Base-by-base conservation (phyloP, 2,329 filamentous ascomycete species). In the Trichoderma lentiforme region DNA sequence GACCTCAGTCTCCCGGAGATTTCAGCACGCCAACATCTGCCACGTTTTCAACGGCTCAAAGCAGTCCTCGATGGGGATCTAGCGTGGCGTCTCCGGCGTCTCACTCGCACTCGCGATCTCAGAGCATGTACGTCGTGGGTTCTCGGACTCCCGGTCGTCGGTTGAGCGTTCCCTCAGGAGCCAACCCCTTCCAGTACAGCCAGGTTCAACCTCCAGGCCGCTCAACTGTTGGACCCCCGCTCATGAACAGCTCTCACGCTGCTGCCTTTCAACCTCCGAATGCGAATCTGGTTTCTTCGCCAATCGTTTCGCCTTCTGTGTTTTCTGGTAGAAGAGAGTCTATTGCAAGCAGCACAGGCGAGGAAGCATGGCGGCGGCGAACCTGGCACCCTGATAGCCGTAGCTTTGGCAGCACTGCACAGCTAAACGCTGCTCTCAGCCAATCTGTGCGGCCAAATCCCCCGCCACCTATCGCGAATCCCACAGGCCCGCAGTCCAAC, bases 371-470 rank as follows among this genome's bases (percentile, higher is more conserved):
- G 88, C 90, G 94, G 74, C 87, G 95, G 73, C 89, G 94, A 68
- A 98, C 95, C 3, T 98, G 95, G 95, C 95, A 98, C 81, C 93
- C 94, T 0, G 93, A 94, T 73, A 92, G 90, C 72, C 86, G 88
- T 18, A 87, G 87, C 74, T 90, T 89, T 73, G 86, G 86, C 73
- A 84, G 90, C 63, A 87, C 88, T 18, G 92, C 91, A 15, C 95
- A 93, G 81, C 81, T 97, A 68, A 93, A 89, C 76, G 92, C 93
- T 74, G 92, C 93, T 51, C 89, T 93, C 73, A 93, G 90, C 6
- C 90, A 92, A 77, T 89, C 84, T 74, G 87, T 83, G 82, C 88
- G 82, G 79, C 89, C 79, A 77, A 88, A 77, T 81, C 88, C 83
- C 78, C 86, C 78, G 79, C 88, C 81, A 78, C 88, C 80, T 75